Conservation (phyloP, 2,329 filamentous ascomycete species). For the Colletotrichum siamense region DNA sequence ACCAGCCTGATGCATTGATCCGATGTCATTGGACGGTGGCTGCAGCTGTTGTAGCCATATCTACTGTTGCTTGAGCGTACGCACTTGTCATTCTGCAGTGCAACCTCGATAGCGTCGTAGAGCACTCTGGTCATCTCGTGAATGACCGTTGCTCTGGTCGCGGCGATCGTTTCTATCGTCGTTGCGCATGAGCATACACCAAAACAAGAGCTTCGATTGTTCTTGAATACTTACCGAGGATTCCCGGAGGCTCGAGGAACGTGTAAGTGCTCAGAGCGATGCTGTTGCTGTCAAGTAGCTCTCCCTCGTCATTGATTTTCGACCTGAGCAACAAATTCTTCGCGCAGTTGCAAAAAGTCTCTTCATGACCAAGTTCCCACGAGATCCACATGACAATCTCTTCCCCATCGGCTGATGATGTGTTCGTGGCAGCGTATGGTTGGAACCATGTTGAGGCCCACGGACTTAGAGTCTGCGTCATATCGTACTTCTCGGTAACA, state of each 20-base stretch:
- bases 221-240: background rate
- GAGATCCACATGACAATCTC: background rate
- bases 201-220: background rate
- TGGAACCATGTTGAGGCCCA: background rate
- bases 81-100: background rate
- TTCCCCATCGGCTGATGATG: accelerated
- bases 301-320: background rate
- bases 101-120: background rate
- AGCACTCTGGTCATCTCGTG: background rate
- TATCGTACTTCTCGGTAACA: background rate
- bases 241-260: background rate
- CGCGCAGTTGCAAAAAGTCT: accelerated
- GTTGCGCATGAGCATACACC: background rate
- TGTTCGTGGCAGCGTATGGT: background rate
- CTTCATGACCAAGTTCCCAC: background rate
- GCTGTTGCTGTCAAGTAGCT: background rate
- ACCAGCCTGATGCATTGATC: background rate
- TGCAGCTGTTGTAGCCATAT: background rate
- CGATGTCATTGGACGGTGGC: background rate
- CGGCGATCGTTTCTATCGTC: background rate
- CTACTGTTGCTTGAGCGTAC: background rate
- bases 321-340: background rate
- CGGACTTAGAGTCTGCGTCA: background rate
- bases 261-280: background rate
- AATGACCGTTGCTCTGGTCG: background rate